A percentile compares a stretch with the other conserved stretches of the same genome.
These are phyloP conservation scores for Penicillium macrosclerotiorum DNA, from an alignment of 495 filamentous ascomycete species.

Conservation along the genomic window DNA sequence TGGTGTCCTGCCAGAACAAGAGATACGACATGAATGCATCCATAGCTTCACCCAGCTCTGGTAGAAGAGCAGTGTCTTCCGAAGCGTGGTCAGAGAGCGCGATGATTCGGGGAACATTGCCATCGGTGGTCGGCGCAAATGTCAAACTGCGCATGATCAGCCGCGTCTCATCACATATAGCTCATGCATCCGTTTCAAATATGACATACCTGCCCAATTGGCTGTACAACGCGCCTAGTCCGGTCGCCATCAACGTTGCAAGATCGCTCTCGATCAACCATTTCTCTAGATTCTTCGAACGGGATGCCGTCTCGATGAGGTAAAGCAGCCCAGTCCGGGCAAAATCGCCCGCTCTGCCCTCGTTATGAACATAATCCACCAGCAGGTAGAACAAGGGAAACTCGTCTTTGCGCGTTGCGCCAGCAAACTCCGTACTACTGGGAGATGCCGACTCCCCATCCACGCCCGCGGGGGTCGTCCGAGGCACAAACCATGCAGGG, in stretches of 20 bases:
- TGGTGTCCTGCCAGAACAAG: conserved; percentile 95
- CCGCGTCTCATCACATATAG: too few species aligned
- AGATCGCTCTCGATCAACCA: conserved; percentile 98
- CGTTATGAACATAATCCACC: conserved; percentile 93
- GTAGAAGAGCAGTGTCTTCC: conserved; percentile 41
- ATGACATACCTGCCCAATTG: conserved; percentile 74
- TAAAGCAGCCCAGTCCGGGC: conserved; percentile 94
- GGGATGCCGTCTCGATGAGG: conserved; percentile 88
- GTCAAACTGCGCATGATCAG: conserved; percentile 34
- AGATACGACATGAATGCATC: conserved; percentile 93
- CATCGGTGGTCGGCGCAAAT: conserved; percentile 41
- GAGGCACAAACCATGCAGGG: conserved; percentile 76
- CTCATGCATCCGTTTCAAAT: background rate
- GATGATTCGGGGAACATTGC: conserved; percentile 75
- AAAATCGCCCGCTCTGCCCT: conserved; percentile 91
- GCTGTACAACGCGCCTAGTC: conserved; percentile 92
- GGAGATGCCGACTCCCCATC: conserved; percentile 43
- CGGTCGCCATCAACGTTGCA: conserved; percentile 94
- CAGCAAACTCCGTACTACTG: conserved; percentile 68
- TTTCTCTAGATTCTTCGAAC: conserved; percentile 76
- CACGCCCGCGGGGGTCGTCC: conserved; percentile 26
- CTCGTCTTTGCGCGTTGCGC: conserved; percentile 83
- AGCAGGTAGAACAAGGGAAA: conserved; percentile 95
- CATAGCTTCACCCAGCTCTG: conserved; percentile 69
- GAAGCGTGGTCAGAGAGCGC: conserved; percentile 75